These are phyloP conservation scores for Saccharomycopsis olivae DNA, from an alignment of 805 yeast genomes.

Conservation along the genomic window DNA sequence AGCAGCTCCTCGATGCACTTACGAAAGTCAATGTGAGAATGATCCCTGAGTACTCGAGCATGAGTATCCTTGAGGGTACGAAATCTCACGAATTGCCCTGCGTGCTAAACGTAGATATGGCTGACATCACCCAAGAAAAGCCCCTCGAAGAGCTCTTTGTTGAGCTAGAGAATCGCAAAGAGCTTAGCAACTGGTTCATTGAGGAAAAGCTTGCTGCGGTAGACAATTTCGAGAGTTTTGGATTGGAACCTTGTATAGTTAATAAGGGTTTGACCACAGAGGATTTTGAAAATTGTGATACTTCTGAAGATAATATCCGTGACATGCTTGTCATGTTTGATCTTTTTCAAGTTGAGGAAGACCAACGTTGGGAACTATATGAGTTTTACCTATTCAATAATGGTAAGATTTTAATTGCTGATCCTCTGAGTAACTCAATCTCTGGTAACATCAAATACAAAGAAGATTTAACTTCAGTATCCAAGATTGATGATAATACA, in stretches of 20 bases:
- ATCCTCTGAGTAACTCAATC: slow-evolving; percentile 21
- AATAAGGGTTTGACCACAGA: not conserved
- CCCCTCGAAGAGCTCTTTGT: slow-evolving; percentile 8
- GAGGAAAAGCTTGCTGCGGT: slow-evolving; percentile 1
- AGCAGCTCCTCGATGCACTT: slow-evolving; percentile 8
- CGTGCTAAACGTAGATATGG: slow-evolving; percentile 11
- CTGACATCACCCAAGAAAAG: slow-evolving; percentile 1
- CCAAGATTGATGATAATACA: slow-evolving; percentile 21
- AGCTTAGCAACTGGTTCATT: slow-evolving; percentile 11
- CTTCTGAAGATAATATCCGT: not conserved
- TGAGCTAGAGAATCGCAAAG: slow-evolving; percentile 4
- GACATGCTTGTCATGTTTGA: slow-evolving; percentile 16
- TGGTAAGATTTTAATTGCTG: slow-evolving; percentile 23
- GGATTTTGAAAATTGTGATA: not conserved
- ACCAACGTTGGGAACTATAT: slow-evolving; percentile 34
- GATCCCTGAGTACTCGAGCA: slow-evolving; percentile 8
- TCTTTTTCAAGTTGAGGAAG: slow-evolving; percentile 30
- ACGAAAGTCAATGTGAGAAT: slow-evolving; percentile 11
- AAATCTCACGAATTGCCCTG: slow-evolving; percentile 9
- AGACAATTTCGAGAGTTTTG: slow-evolving; percentile 3
- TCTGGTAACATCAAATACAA: slow-evolving; percentile 33
- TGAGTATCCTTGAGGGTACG: slow-evolving; percentile 5
- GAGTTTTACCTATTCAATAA: slow-evolving; percentile 27
- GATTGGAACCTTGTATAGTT: slow-evolving; percentile 1
- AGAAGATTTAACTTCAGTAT: slow-evolving; percentile 28